Evolutionary conservation across 202 grass and related monocot genomes (phyloP), one percentile per base, ranked within the genome.

Genomic region (Saccharum hybrid): DNA sequence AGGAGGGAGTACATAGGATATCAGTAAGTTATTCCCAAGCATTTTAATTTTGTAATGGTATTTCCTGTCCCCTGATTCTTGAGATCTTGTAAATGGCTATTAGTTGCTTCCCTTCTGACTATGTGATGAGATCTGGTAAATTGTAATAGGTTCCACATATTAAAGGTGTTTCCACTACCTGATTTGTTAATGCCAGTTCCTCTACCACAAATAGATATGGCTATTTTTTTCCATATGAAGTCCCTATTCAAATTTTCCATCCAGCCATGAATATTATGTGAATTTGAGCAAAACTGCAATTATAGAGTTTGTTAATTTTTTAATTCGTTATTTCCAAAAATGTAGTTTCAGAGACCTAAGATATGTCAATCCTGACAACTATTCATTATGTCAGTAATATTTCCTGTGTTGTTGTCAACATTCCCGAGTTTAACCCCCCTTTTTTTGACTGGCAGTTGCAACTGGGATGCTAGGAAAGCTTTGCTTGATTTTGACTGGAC

Each of bases 391-490:
- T 21, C 38, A 62, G 18, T 43, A 78, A 61, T 23, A 67, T 19
- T 57, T 28, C 11, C 12, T 34, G 0, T 74, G 8, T 43, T n/a
- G 5, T 69, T 82, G 31, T 22, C 36, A 61, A 23, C 39, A 14
- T 63, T 68, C 52, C 8, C 7, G 69, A 38, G 39, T 13, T 56
- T 86, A 80, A 74, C 15, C 18, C 18, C 18, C 71, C 1, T 40
- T 6, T 42, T 75, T 6, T 42, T 45, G n/a, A 7, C 71, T 66
- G 69, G 72, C 87, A 98, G 96, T 86, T 93, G 87, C 72, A 83
- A 96, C 71, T 98, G 96, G 96, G 90, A 87, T 87, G 83, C 76
- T 52, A 91, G 89, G 87, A 91, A 88, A 56, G 82, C 87, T 63
- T 90, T 98, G 43, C 45, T 96, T 80, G 80, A 82, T 84, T 89